Base-by-base conservation (phyloP, 2,329 filamentous ascomycete genomes). In the Diaporthe sp. region DNA sequence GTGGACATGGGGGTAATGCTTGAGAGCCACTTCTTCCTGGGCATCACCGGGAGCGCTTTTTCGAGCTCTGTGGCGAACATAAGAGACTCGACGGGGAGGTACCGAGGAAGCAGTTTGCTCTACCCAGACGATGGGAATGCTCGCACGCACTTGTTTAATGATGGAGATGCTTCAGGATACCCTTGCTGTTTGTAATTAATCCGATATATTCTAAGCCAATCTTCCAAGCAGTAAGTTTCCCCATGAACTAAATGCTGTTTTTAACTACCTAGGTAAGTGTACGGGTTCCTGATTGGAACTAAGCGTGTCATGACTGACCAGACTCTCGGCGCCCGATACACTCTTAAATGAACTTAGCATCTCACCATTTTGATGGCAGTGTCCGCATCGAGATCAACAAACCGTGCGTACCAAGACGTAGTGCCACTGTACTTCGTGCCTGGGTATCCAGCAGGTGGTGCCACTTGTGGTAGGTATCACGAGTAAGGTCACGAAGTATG, bases 1-100 rank as follows among this genome's bases (percentile, higher is more conserved):
- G 77, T 82, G 13, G 81, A 82, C 75, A 78, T 82, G 79, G 81
- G 80, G 0, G 71, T 82, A 10, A 81, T 82, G 81, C 31, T 82
- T 2, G 74, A 77, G 75, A 79, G 78, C 10, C 62, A 79, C 10
- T 82, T 82, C 73, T 82, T 82, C 49, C 37, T 82, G 28, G 81
- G 81, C 0, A 80, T 82, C 51, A 80, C 77, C 7, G 81, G 81
- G 4, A 82, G 81, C 76, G 81, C 81, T 1, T 81, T 82, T 39
- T 79, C 78, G 46, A 77, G 72, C 28, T 79, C 79, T 4, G 73
- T 82, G 17, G 79, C 74, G 1, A 82, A 82, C 73, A 76, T 78
- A 58, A 79, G 81, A 62, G 81, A 82, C 78, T 61, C 72, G 9
- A 82, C 80, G 31, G 81, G 80, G 7, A 74, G 80, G 28, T 82